phyloP scores from a whole-genome alignment of 1,284 basidiomycete species.

The Marasmius tenuissimus region DNA sequence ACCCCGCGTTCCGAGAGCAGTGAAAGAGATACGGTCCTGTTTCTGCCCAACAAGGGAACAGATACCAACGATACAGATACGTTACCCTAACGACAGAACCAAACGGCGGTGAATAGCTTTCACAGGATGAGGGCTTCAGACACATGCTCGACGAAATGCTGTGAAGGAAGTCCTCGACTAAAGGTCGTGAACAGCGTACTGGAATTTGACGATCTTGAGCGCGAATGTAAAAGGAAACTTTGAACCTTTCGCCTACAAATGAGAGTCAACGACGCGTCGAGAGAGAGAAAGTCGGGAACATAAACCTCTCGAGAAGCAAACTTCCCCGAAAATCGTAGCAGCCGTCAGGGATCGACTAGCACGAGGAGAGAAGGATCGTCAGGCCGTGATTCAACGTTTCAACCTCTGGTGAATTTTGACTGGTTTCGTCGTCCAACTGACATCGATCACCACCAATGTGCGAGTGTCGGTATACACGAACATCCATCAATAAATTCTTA shows the following conservation, averaged over 20 bases:
- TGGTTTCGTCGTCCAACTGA: too few relatives aligned
- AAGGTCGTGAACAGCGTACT: constrained; percentile 52
- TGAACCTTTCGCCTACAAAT: constrained; percentile 48
- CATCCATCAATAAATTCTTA: too few relatives aligned
- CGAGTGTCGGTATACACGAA: too few relatives aligned
- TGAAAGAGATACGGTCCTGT: constrained; percentile 42
- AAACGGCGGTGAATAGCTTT: neutral
- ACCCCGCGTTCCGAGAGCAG: constrained; percentile 1
- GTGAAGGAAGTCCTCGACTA: constrained; percentile 77
- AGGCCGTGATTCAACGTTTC: too few relatives aligned
- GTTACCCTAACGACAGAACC: constrained; percentile 53
- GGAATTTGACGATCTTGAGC: neutral
- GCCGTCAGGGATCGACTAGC: constrained; percentile 81
- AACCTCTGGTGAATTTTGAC: too few relatives aligned
- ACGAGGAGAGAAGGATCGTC: constrained; percentile 2
- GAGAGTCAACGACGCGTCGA: constrained; percentile 34
- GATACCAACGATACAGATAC: constrained; percentile 80
- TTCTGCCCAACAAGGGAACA: constrained; percentile 82
- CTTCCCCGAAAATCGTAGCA: constrained; percentile 82
- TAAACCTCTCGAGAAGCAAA: constrained; percentile 79
- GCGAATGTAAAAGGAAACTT: constrained; percentile 13
- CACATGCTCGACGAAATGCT: constrained; percentile 76
- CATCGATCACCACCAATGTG: too few relatives aligned
- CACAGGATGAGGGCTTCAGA: neutral
- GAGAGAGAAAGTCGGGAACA: constrained; percentile 17